Conservation (phyloP, 768 basidiomycete species). For the Tricholoma terreum region DNA sequence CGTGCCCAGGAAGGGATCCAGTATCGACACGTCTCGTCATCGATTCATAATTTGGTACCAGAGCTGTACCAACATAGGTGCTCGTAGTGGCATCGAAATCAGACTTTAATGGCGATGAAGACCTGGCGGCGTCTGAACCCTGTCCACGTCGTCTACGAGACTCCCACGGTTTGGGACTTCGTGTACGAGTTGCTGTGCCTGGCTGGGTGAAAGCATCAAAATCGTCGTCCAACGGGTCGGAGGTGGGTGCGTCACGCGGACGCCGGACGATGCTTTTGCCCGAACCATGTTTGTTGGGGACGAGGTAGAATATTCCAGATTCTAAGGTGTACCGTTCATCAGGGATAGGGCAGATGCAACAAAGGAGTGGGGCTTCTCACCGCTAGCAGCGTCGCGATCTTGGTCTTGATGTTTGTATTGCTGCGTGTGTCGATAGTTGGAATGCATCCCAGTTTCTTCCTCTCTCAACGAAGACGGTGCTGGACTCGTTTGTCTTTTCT, state of each 20-base stretch:
- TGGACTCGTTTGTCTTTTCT: slow-evolving; percentile 4
- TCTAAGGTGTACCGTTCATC: slow-evolving; percentile 20
- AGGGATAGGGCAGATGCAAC: neutral
- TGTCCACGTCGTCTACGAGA: slow-evolving; percentile 7
- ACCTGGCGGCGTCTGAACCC: slow-evolving; percentile 15
- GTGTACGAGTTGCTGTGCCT: slow-evolving; percentile 25
- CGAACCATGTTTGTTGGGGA: slow-evolving; percentile 35
- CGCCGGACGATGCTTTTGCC: slow-evolving; percentile 36
- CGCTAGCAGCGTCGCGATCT: slow-evolving; percentile 11
- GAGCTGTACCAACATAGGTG: slow-evolving; percentile 12
- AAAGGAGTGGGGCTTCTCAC: slow-evolving; percentile 1
- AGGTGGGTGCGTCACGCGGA: slow-evolving; percentile 36
- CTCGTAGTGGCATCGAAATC: slow-evolving; percentile 36
- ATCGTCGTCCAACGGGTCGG: slow-evolving; percentile 37
- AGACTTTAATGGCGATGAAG: slow-evolving; percentile 33
- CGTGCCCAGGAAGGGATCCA: neutral
- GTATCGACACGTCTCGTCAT: neutral
- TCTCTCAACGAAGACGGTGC: slow-evolving; percentile 2
- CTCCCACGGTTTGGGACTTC: slow-evolving; percentile 18
- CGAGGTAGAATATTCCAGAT: slow-evolving; percentile 36
- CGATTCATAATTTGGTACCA: neutral
- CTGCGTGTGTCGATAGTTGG: neutral
- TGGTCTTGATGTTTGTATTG: neutral
- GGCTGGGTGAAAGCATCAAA: slow-evolving; percentile 35
- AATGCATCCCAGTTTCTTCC: slow-evolving; percentile 14